phyloP scores from a whole-genome alignment of 192 early-diverging fungal species.

The Geranomyces variabilis region DNA sequence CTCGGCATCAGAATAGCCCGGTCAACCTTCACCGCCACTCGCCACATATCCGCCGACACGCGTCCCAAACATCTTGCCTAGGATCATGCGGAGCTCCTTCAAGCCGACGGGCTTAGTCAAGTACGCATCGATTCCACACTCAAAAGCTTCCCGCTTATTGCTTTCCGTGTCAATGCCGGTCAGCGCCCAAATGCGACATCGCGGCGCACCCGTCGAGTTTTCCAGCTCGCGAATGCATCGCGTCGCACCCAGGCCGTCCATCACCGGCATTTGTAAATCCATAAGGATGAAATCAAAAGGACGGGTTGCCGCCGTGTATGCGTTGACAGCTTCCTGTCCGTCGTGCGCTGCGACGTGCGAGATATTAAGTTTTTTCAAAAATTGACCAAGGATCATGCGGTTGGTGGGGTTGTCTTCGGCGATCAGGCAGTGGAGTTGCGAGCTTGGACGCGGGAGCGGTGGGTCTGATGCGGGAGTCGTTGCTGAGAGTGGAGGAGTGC shows the following conservation, averaged over 20 bases:
- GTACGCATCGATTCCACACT: conserved; percentile 21
- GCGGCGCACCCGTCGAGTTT: too few relatives aligned
- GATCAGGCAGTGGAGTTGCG: conserved; percentile 17
- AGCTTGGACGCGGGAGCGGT: background rate
- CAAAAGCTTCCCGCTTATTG: conserved; percentile 15
- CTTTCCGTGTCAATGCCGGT: conserved; percentile 10
- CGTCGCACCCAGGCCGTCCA: conserved; percentile 1
- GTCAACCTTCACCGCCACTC: too few relatives aligned
- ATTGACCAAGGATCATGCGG: conserved; percentile 30
- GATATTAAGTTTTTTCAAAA: conserved; percentile 22
- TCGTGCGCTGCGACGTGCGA: conserved; percentile 10
- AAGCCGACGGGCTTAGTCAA: conserved; percentile 26
- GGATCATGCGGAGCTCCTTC: conserved; percentile 10
- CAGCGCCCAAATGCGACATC: conserved; percentile 8
- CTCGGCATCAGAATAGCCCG: too few relatives aligned
- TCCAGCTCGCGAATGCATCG: background rate
- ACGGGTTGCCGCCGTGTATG: background rate
- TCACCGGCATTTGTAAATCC: conserved; percentile 1
- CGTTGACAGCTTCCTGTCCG: conserved; percentile 16
- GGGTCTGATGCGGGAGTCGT: background rate
- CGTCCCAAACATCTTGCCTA: conserved; percentile 8
- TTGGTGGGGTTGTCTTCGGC: conserved; percentile 26
- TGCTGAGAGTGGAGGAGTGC: background rate
- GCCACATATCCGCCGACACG: conserved; percentile 1
- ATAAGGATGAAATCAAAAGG: conserved; percentile 24